A percentile compares a stretch with the other conserved stretches of the same genome.
Evolutionary conservation across 2,329 filamentous ascomycete species (phyloP).

Genomic region (Nemania bipapillata): DNA sequence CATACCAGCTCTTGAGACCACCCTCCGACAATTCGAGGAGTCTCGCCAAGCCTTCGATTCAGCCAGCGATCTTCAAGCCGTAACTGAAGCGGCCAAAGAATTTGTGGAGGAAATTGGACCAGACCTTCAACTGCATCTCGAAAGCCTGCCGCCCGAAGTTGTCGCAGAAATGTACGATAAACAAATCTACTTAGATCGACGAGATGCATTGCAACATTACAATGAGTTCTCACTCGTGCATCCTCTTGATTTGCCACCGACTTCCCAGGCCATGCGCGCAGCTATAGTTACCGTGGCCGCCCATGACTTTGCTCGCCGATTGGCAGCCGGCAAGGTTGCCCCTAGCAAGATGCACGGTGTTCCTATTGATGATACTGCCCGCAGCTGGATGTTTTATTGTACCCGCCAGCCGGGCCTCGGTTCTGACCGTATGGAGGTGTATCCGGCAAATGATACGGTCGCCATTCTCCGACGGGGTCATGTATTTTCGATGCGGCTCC

Average conservation of each 20-base stretch:
- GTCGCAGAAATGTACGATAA: slow-evolving; percentile 34
- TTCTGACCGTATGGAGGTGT: slow-evolving; percentile 27
- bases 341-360: slow-evolving; percentile 22
- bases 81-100: slow-evolving; percentile 1
- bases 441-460: slow-evolving; percentile 25
- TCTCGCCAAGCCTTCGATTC: slow-evolving; percentile 32
- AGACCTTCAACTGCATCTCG: slow-evolving; percentile 17
- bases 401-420: slow-evolving; percentile 23
- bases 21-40: slow-evolving; percentile 28
- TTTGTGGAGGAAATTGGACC: slow-evolving; percentile 23
- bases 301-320: slow-evolving; percentile 26
- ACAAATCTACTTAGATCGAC: slow-evolving; percentile 34
- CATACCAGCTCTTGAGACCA: slow-evolving; percentile 8
- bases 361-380: slow-evolving; percentile 9
- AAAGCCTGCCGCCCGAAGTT: slow-evolving; percentile 1
- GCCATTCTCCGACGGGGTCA: slow-evolving; percentile 36
- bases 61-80: slow-evolving; percentile 8
- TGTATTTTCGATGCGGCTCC: slow-evolving; percentile 33
- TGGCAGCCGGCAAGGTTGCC: slow-evolving; percentile 14
- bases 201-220: slow-evolving; percentile 34
- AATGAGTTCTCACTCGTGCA: slow-evolving; percentile 33
- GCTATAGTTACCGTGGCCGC: slow-evolving; percentile 35
- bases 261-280: slow-evolving; percentile 33
- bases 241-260: slow-evolving; percentile 27
- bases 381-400: slow-evolving; percentile 37